phyloP scores from a whole-genome alignment of 2,329 filamentous ascomycete genomes.

The Hypoxylon sp. region DNA sequence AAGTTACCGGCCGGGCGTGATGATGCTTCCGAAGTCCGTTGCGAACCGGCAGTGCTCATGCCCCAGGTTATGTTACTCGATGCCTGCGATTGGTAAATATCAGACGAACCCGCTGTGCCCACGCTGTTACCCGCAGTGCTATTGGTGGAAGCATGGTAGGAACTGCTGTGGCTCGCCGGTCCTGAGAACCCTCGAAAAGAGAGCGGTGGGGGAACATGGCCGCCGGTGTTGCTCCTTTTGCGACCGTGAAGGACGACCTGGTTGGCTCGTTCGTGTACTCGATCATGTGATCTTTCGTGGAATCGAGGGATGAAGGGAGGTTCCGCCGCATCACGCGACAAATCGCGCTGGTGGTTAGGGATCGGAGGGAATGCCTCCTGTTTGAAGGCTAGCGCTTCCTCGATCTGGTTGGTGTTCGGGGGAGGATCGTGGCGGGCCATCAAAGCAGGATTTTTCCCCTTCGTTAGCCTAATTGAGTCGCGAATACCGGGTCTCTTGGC shows the following conservation, averaged over 20 bases:
- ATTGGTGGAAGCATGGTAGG: slow-evolving; percentile 65
- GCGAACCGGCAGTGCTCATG: slow-evolving; percentile 61
- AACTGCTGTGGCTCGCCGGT: slow-evolving; percentile 59
- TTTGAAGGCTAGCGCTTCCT: slow-evolving; percentile 57
- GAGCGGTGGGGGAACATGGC: slow-evolving; percentile 77
- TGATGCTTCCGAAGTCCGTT: slow-evolving; percentile 70
- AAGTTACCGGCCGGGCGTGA: slow-evolving; percentile 71
- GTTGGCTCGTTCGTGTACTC: slow-evolving; percentile 61
- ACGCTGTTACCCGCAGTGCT: slow-evolving; percentile 72
- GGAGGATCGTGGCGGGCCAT: slow-evolving; percentile 54
- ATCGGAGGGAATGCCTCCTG: slow-evolving; percentile 52
- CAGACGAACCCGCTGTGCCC: slow-evolving; percentile 72
- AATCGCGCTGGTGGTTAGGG: slow-evolving; percentile 63
- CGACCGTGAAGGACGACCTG: slow-evolving; percentile 74
- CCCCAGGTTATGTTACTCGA: slow-evolving; percentile 63
- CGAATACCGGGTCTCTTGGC: slow-evolving; percentile 74
- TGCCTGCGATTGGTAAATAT: slow-evolving; percentile 70
- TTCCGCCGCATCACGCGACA: slow-evolving; percentile 74
- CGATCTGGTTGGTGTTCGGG: slow-evolving; percentile 58
- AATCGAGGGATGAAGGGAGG: slow-evolving; percentile 81
- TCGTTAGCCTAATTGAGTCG: slow-evolving; percentile 91
- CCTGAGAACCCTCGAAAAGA: slow-evolving; percentile 85
- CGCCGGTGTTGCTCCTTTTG: slow-evolving; percentile 91
- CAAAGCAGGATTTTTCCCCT: slow-evolving; percentile 70
- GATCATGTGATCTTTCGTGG: slow-evolving; percentile 67